Evolutionary conservation across 176 grass and related monocot species (phyloP).

Genomic region (Juncus inflexus): DNA sequence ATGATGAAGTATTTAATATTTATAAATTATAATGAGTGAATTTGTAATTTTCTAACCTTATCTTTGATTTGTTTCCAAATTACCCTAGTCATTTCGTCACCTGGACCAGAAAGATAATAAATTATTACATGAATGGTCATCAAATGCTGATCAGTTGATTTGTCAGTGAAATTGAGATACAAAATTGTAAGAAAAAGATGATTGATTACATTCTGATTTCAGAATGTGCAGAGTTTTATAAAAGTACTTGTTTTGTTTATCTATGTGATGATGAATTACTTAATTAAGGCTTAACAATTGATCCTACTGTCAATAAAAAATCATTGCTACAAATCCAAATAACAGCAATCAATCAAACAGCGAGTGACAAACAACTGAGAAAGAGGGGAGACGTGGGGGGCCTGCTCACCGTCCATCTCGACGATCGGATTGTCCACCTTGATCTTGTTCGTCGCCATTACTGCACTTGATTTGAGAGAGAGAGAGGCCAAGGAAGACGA

Average conservation of each 20-base stretch:
- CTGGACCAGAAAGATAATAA: constrained; percentile 26
- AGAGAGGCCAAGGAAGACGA: not conserved
- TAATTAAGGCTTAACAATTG: no score
- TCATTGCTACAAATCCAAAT: no score
- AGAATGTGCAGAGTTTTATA: not conserved
- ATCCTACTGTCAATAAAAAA: no score
- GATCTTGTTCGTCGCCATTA: constrained; percentile 61
- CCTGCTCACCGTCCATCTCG: constrained; percentile 72
- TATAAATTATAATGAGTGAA: not conserved
- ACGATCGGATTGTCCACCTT: constrained; percentile 62
- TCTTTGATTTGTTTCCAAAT: constrained; percentile 96
- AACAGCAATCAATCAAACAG: not conserved
- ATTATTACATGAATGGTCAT: no score
- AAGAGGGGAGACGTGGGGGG: not conserved
- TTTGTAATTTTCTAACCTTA: constrained; percentile 43
- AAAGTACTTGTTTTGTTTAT: no score
- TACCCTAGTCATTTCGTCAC: constrained; percentile 82
- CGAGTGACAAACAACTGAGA: not conserved
- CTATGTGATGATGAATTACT: no score
- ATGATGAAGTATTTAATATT: constrained; percentile 1
- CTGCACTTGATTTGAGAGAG: not conserved
- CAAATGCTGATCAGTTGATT: no score
- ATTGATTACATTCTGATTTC: no score
- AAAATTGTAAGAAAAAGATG: no score
- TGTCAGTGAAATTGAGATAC: no score